Evolutionary conservation across 352 stramenopile genomes (phyloP).

Genomic region (Pythium insidiosum): DNA sequence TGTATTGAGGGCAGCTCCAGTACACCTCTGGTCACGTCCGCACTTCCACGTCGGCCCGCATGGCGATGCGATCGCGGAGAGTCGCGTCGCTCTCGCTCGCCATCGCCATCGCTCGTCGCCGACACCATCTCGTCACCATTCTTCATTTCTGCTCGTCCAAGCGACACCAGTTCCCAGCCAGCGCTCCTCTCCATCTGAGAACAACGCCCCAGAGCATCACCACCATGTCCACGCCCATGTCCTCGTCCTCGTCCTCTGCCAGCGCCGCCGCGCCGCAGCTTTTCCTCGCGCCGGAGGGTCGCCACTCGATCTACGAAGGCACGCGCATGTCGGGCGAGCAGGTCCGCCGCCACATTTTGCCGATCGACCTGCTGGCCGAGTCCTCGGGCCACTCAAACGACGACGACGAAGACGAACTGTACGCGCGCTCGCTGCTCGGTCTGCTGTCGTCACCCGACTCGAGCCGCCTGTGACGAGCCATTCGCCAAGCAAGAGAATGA

Average conservation of each 20-base stretch:
- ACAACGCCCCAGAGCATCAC: too few relatives aligned
- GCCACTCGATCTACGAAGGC: slow-evolving; percentile 44
- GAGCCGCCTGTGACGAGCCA: slow-evolving; percentile 31
- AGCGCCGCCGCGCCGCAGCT: slow-evolving; percentile 4
- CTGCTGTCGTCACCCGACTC: slow-evolving; percentile 25
- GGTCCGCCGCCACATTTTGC: slow-evolving; percentile 29
- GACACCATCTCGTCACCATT: too few relatives aligned
- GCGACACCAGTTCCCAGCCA: too few relatives aligned
- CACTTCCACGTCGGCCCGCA: too few relatives aligned
- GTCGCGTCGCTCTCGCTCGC: too few relatives aligned
- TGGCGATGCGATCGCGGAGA: too few relatives aligned
- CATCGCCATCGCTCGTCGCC: too few relatives aligned
- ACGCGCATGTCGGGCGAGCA: slow-evolving; percentile 51
- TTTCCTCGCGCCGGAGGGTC: slow-evolving; percentile 6
- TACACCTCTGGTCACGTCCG: too few relatives aligned
- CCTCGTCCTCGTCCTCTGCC: neutral
- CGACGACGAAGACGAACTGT: slow-evolving; percentile 27
- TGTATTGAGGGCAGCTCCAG: too few relatives aligned
- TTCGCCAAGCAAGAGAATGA: neutral
- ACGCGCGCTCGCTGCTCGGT: slow-evolving; percentile 35
- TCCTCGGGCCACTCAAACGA: slow-evolving; percentile 32
- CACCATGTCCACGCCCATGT: neutral
- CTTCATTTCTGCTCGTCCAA: too few relatives aligned
- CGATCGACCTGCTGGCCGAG: slow-evolving; percentile 28
- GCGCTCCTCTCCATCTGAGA: too few relatives aligned